Conservation (phyloP, 305 asterid species). For the Nicotiana rustica region DNA sequence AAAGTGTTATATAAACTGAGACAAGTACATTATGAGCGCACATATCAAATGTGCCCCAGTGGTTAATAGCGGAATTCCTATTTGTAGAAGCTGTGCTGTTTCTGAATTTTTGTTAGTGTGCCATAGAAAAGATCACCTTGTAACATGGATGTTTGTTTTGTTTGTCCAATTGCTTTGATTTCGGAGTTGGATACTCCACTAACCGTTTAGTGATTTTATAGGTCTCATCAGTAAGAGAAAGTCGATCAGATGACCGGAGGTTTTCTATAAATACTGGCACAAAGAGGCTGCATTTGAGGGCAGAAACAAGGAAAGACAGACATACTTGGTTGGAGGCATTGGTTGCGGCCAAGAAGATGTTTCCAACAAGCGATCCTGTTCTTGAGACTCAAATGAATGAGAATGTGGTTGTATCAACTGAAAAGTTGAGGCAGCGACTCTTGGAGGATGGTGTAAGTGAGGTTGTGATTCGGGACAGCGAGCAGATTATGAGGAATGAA, state of each 20-base stretch:
- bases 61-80: background rate
- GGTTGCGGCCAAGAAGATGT: conserved; percentile 39
- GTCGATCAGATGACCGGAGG: conserved; percentile 43
- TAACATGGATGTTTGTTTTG: background rate
- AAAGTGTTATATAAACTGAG: background rate
- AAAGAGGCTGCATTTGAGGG: conserved; percentile 44
- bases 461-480: conserved; percentile 38
- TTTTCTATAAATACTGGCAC: conserved; percentile 45
- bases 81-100: background rate
- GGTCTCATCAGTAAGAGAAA: conserved; percentile 45
- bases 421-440: conserved; percentile 42
- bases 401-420: conserved; percentile 39
- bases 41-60: background rate
- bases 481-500: conserved; percentile 43
- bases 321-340: conserved; percentile 45
- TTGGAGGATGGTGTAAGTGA: conserved; percentile 45
- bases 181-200: conserved; percentile 6
- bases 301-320: conserved; percentile 41
- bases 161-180: background rate
- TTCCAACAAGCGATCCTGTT: conserved; percentile 31
- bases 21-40: background rate
- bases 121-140: background rate
- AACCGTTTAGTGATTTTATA: conserved; percentile 9
- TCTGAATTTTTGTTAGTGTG: background rate
- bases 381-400: conserved; percentile 32